Conservation (phyloP, 2,329 filamentous ascomycete genomes). For the Sclerotinia nivalis region DNA sequence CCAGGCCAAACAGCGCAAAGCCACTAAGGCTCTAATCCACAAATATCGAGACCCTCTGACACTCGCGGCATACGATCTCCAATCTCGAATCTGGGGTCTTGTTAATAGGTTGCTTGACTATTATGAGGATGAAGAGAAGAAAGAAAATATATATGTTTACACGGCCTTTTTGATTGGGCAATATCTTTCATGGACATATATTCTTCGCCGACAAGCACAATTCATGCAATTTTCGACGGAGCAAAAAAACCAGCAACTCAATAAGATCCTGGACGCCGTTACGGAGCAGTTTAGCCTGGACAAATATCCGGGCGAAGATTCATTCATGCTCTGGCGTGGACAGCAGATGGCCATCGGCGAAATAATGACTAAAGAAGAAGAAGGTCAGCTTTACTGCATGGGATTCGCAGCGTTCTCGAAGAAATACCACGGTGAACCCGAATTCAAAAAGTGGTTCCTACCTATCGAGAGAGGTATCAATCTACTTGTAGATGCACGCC, state of each 20-base stretch:
- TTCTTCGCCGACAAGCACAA: conserved; percentile 35
- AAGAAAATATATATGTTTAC: conserved; percentile 33
- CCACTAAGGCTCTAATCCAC: conserved; percentile 33
- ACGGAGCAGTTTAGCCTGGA: conserved; percentile 29
- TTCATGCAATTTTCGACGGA: conserved; percentile 35
- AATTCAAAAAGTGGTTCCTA: conserved; percentile 30
- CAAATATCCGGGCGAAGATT: conserved; percentile 26
- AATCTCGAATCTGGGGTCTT: conserved; percentile 34
- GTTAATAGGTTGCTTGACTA: conserved; percentile 30
- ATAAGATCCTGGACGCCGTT: conserved; percentile 29
- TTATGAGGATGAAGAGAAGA: conserved; percentile 27
- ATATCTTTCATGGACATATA: conserved; percentile 37
- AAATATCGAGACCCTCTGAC: conserved; percentile 37
- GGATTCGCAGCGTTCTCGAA: conserved; percentile 32
- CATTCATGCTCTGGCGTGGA: conserved; percentile 38
- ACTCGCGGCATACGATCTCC: conserved; percentile 34
- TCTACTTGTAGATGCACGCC: conserved; percentile 25
- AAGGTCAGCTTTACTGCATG: conserved; percentile 33
- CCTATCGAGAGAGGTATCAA: conserved; percentile 29
- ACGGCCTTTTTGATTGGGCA: conserved; percentile 36
- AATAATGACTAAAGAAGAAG: conserved; percentile 33
- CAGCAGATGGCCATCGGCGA: conserved; percentile 39
- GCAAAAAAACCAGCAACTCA: conserved; percentile 33
- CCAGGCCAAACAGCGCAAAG: conserved; percentile 33
- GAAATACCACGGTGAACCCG: conserved; percentile 27